These are phyloP conservation scores for Hansenula lynferdii DNA, from an alignment of 1,139 yeast genomes.

Conservation along the genomic window DNA sequence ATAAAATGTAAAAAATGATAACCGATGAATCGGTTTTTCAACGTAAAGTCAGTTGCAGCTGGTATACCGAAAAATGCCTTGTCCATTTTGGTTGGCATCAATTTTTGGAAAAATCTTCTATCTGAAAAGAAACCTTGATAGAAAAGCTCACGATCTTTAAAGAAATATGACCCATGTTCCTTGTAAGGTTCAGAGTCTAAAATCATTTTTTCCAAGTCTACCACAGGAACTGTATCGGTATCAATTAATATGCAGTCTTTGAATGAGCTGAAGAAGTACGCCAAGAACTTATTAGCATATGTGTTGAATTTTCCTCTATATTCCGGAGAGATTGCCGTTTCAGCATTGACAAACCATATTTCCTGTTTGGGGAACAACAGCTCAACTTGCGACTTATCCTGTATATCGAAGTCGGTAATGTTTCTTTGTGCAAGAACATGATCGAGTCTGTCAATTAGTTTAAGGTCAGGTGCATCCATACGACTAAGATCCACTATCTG, in stretches of 20 bases:
- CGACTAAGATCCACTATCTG: constrained; percentile 24
- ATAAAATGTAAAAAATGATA: constrained; percentile 41
- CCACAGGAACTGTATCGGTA: constrained; percentile 47
- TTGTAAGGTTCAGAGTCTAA: constrained; percentile 31
- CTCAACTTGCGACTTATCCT: constrained; percentile 2
- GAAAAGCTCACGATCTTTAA: constrained; percentile 37
- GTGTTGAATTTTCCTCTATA: constrained; percentile 31
- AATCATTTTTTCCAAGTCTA: constrained; percentile 24
- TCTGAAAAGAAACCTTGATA: constrained; percentile 26
- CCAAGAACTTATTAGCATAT: constrained; percentile 44
- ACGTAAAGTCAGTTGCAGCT: constrained; percentile 25
- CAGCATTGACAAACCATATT: constrained; percentile 41
- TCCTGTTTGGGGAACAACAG: constrained; percentile 36
- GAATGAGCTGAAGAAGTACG: constrained; percentile 44
- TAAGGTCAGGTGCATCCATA: constrained; percentile 25
- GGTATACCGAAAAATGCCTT: constrained; percentile 30
- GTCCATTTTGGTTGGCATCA: constrained; percentile 29
- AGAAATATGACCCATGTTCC: constrained; percentile 37
- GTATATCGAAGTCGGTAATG: constrained; percentile 4
- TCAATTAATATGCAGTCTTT: constrained; percentile 43
- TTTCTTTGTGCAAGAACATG: constrained; percentile 3
- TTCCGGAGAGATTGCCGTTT: constrained; percentile 21
- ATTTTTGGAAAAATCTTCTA: constrained; percentile 31
- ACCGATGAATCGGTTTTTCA: constrained; percentile 37
- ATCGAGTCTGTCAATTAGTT: constrained; percentile 25